Percentiles rank a stretch among this genome's conserved stretches.
Conservation (phyloP, 2,329 filamentous ascomycete genomes). For the Claviceps sp. region DNA sequence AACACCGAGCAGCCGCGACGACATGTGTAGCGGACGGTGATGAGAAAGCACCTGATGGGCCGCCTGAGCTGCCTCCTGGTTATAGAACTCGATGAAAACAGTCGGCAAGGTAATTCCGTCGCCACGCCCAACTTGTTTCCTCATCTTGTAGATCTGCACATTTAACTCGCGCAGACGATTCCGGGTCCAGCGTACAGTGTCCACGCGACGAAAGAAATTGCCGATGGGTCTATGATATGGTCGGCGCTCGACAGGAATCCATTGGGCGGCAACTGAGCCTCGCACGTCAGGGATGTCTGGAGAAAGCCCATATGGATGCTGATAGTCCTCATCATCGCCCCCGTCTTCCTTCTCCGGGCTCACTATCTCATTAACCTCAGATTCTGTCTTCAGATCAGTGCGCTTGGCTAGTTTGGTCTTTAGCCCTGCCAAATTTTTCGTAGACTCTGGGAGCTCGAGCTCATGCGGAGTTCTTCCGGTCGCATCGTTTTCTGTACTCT, state of each 20-base stretch:
- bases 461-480: conserved; percentile 1
- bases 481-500: conserved; percentile 1
- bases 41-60: conserved; percentile 81
- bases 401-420: background rate
- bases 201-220: conserved; percentile 74
- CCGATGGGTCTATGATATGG: conserved; percentile 58
- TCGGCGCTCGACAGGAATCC: conserved; percentile 59
- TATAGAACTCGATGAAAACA: conserved; percentile 83
- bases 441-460: conserved; percentile 5
- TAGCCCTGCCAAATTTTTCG: background rate
- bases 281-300: conserved; percentile 25
- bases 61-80: conserved; percentile 69
- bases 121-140: conserved; percentile 59
- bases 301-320: conserved; percentile 24
- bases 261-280: conserved; percentile 52
- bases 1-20: conserved; percentile 72
- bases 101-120: conserved; percentile 55
- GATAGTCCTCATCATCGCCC: conserved; percentile 19
- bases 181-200: conserved; percentile 86
- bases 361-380: background rate
- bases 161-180: conserved; percentile 29
- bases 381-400: background rate
- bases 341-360: conserved; percentile 3
- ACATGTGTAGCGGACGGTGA: conserved; percentile 77
- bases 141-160: conserved; percentile 45